phyloP scores from a whole-genome alignment of 2,329 filamentous ascomycete genomes.

The Paecilomyces variotii region DNA sequence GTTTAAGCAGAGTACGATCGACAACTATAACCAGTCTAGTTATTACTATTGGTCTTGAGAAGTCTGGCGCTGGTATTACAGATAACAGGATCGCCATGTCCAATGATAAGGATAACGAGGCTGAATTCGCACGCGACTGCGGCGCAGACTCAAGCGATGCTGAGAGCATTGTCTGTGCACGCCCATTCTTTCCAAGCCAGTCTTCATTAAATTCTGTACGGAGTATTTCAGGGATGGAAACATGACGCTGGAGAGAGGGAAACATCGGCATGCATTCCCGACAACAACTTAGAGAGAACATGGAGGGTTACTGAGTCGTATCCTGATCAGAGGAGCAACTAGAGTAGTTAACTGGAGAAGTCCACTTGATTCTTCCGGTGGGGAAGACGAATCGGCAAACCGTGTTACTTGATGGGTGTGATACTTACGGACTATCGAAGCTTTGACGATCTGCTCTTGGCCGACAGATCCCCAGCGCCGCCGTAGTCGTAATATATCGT shows the following conservation, averaged over 20 bases:
- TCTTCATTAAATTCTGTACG: background rate
- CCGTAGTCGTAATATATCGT: background rate
- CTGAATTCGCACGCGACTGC: background rate
- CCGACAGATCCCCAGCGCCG: background rate
- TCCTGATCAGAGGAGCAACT: background rate
- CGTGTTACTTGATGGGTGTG: background rate
- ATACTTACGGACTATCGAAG: background rate
- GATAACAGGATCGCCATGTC: background rate
- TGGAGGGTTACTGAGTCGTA: no score
- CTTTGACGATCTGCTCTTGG: background rate
- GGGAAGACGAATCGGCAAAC: background rate
- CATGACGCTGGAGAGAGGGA: background rate
- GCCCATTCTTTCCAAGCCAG: background rate
- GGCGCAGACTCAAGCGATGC: background rate
- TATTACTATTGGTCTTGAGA: background rate
- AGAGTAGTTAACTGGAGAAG: background rate
- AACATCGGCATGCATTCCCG: background rate
- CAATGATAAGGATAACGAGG: background rate
- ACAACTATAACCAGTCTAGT: no score
- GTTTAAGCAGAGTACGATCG: no score
- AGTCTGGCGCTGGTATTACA: background rate
- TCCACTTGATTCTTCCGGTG: background rate
- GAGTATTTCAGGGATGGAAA: background rate
- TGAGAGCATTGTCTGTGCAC: background rate
- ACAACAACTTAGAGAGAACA: background rate